Percentiles rank a stretch among this genome's conserved stretches.
Conservation (phyloP, 2,329 filamentous ascomycete genomes). For the Knufia fluminis region DNA sequence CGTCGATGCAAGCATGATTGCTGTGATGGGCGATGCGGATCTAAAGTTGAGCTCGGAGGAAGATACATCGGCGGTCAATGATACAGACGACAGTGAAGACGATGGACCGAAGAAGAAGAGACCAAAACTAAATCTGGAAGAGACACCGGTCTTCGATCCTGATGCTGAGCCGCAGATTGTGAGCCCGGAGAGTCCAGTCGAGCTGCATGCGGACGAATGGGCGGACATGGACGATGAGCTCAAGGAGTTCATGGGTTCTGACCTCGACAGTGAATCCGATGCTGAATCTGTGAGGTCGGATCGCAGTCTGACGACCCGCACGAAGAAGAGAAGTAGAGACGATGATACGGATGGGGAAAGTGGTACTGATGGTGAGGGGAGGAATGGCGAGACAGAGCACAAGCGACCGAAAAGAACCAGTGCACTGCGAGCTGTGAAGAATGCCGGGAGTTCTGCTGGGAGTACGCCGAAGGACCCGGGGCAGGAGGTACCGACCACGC, state of each 20-base stretch:
- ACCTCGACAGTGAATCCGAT: constrained; percentile 43
- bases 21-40: constrained; percentile 13
- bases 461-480: constrained; percentile 22
- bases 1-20: constrained; percentile 13
- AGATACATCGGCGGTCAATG: constrained; percentile 31
- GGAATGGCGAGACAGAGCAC: constrained; percentile 1
- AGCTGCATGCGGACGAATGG: constrained; percentile 54
- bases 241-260: constrained; percentile 56
- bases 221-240: constrained; percentile 61
- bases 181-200: constrained; percentile 29
- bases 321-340: constrained; percentile 12
- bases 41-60: constrained; percentile 35
- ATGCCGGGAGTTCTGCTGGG: background rate
- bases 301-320: constrained; percentile 19
- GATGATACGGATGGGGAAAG: constrained; percentile 1
- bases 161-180: constrained; percentile 39
- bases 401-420: background rate
- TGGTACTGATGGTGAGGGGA: constrained; percentile 4
- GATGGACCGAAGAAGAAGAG: constrained; percentile 18
- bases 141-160: constrained; percentile 32
- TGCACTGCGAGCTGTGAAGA: constrained; percentile 2
- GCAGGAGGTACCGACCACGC: too few species aligned
- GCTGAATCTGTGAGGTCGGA: constrained; percentile 30
- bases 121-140: constrained; percentile 26
- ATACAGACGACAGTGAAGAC: constrained; percentile 16